Percentiles rank a stretch among this genome's conserved stretches.
Evolutionary conservation across 2,329 filamentous ascomycete species (phyloP).

Genomic region (Endoconidiophora laricicola): DNA sequence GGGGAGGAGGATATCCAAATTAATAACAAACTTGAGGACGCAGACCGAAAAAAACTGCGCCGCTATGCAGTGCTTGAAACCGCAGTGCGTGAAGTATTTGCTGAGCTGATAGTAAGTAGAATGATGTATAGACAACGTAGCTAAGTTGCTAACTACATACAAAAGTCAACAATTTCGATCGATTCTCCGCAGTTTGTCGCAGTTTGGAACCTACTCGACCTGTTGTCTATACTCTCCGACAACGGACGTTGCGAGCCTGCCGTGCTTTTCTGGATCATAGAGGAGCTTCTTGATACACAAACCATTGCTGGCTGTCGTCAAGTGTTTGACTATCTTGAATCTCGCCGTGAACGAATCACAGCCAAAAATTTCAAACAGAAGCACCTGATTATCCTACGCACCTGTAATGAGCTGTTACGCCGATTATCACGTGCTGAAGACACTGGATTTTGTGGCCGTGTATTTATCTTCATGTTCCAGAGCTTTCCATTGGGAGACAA

Average conservation of each 20-base stretch:
- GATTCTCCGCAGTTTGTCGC: constrained; percentile 61
- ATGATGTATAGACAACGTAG: constrained; percentile 6
- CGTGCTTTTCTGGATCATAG: constrained; percentile 75
- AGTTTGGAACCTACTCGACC: constrained; percentile 87
- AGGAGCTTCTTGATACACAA: constrained; percentile 90
- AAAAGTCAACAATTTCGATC: constrained; percentile 56
- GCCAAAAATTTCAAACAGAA: constrained; percentile 68
- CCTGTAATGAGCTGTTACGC: constrained; percentile 88
- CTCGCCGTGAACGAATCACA: constrained; percentile 73
- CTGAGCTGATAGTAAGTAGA: constrained; percentile 52
- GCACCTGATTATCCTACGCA: constrained; percentile 74
- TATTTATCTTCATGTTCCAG: constrained; percentile 98
- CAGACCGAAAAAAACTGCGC: constrained; percentile 24
- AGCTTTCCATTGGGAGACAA: constrained; percentile 93
- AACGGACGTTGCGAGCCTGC: constrained; percentile 61
- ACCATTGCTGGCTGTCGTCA: constrained; percentile 81
- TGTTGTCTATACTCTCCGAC: constrained; percentile 77
- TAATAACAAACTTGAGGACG: constrained; percentile 18
- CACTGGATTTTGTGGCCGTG: constrained; percentile 88
- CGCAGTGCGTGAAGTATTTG: constrained; percentile 67
- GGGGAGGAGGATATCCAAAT: constrained; percentile 16
- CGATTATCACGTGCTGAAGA: constrained; percentile 90
- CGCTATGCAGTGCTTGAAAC: constrained; percentile 65
- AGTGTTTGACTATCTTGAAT: constrained; percentile 91
- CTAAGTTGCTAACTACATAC: not conserved